Percentiles rank a stretch among this genome's conserved stretches.
Evolutionary conservation across 495 filamentous ascomycete species (phyloP).

Genomic region (Penicillium chermesinum): DNA sequence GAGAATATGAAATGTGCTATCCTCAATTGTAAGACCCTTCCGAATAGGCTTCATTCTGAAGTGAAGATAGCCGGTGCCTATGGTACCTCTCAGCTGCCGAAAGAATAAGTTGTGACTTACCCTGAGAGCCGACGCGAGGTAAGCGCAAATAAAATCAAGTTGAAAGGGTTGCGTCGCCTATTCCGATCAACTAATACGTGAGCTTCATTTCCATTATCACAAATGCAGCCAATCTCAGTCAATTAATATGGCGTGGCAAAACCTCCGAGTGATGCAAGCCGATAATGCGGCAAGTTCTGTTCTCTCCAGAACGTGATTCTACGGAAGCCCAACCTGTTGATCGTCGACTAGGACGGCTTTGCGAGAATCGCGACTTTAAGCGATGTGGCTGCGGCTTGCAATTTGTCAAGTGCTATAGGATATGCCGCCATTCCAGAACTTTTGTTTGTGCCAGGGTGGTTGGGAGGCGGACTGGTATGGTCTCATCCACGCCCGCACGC

Average conservation of each 20-base stretch:
- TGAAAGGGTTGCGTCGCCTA: background rate
- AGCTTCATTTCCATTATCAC: background rate
- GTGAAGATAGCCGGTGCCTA: too few relatives aligned
- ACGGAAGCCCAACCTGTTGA: too few relatives aligned
- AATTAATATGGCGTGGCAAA: background rate
- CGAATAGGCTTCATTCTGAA: too few relatives aligned
- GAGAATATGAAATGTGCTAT: too few relatives aligned
- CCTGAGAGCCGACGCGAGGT: background rate
- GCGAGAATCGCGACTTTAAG: too few relatives aligned
- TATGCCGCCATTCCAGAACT: background rate
- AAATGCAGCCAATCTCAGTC: background rate
- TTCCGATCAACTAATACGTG: background rate
- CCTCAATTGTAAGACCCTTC: too few relatives aligned
- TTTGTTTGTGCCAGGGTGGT: too few relatives aligned
- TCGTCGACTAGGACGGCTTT: too few relatives aligned
- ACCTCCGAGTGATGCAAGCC: background rate
- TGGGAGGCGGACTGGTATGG: background rate
- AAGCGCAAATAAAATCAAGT: background rate
- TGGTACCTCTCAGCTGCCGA: too few relatives aligned
- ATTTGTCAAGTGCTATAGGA: background rate
- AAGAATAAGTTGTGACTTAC: too few relatives aligned
- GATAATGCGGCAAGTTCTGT: background rate
- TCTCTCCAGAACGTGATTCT: background rate
- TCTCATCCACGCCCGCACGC: constrained; percentile 4
- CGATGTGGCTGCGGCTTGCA: too few relatives aligned